phyloP scores from a whole-genome alignment of 1,139 yeast species.

The Pichia inconspicua region DNA sequence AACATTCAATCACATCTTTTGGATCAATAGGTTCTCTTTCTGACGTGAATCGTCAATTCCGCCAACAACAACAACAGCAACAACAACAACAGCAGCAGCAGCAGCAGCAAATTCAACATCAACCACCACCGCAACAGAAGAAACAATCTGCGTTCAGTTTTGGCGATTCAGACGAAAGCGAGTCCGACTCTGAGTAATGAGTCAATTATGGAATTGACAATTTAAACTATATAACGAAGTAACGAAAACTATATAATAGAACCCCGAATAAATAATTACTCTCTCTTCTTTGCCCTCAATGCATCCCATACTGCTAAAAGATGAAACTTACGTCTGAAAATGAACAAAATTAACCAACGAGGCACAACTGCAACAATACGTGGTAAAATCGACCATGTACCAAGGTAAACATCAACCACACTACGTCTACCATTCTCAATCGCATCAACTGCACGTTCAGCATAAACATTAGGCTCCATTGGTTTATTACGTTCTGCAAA shows the following conservation, averaged over 20 bases:
- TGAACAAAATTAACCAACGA: constrained; percentile 39
- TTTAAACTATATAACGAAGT: background rate
- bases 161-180: background rate
- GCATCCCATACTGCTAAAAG: constrained; percentile 31
- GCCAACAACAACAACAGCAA: background rate
- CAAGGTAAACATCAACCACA: constrained; percentile 45
- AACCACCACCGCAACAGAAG: background rate
- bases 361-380: constrained; percentile 36
- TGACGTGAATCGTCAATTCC: background rate
- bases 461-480: constrained; percentile 50
- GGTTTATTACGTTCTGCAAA: constrained; percentile 60
- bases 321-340: constrained; percentile 42
- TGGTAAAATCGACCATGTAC: constrained; percentile 41
- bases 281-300: constrained; percentile 7
- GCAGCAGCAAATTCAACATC: background rate
- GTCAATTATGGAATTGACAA: background rate
- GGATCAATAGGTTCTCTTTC: background rate
- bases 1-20: background rate
- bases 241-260: too few relatives aligned
- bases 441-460: constrained; percentile 46
- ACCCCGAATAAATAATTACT: too few relatives aligned
- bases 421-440: constrained; percentile 32
- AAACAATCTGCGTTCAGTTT: background rate
- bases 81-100: background rate
- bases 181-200: constrained; percentile 1